These are phyloP conservation scores for Medicago lupulina DNA, from an alignment of 306 rosid genomes.

Conservation along the genomic window DNA sequence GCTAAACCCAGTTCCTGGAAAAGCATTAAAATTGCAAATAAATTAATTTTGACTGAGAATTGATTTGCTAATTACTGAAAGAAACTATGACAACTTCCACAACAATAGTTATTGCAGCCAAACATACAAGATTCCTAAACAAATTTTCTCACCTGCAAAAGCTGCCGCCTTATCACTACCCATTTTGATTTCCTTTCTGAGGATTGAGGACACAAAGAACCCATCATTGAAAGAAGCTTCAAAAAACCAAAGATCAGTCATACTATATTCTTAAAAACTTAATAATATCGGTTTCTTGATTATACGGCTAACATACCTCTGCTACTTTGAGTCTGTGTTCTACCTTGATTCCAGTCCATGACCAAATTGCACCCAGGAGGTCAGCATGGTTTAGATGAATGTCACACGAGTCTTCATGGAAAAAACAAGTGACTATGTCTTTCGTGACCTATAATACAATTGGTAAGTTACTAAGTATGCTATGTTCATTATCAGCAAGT, in stretches of 20 bases:
- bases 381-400: constrained; percentile 90
- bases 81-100: constrained; percentile 29
- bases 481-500: constrained; percentile 25
- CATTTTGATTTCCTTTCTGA: constrained; percentile 85
- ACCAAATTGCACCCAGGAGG: constrained; percentile 90
- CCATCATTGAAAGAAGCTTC: constrained; percentile 93
- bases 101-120: constrained; percentile 31
- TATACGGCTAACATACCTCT: constrained; percentile 71
- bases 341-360: constrained; percentile 89
- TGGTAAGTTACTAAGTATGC: constrained; percentile 26
- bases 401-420: constrained; percentile 71
- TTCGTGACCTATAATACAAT: constrained; percentile 70
- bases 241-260: constrained; percentile 44
- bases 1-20: constrained; percentile 81
- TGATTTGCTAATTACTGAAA: constrained; percentile 10
- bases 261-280: constrained; percentile 38
- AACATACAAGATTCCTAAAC: constrained; percentile 14
- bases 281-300: constrained; percentile 26
- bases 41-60: constrained; percentile 26
- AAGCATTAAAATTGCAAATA: constrained; percentile 31
- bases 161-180: constrained; percentile 92
- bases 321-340: constrained; percentile 90
- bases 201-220: constrained; percentile 93
- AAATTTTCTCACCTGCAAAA: constrained; percentile 76
- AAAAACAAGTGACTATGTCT: constrained; percentile 72